Conservation (phyloP, 192 early-diverging fungal genomes). For the Phlyctochytrium arcticum region DNA sequence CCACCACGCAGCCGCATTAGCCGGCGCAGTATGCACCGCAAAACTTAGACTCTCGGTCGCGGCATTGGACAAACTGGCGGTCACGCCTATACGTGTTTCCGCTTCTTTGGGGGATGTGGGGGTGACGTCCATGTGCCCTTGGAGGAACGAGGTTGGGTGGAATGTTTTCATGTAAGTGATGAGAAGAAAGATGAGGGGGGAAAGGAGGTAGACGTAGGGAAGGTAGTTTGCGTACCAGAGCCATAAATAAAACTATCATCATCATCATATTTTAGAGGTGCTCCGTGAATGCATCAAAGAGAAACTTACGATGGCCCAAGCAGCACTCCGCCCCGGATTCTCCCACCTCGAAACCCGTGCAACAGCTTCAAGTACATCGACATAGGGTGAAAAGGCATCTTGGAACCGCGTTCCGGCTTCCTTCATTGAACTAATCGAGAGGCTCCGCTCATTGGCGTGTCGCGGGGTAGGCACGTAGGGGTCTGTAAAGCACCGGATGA, state of each 20-base stretch:
- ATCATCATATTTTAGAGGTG: too few species aligned
- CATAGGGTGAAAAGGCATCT: constrained; percentile 9
- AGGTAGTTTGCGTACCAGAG: constrained; percentile 6
- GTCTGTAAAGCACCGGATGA: constrained; percentile 4
- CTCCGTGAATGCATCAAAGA: too few species aligned
- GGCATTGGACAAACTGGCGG: constrained; percentile 4
- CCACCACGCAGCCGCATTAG: constrained; percentile 10
- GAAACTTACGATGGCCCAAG: background rate
- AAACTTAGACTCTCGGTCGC: constrained; percentile 3
- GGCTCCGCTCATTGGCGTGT: background rate
- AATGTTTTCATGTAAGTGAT: background rate
- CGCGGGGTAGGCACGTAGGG: constrained; percentile 2
- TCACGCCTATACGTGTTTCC: background rate
- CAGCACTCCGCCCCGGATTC: constrained; percentile 15
- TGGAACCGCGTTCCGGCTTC: constrained; percentile 12
- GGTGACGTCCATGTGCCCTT: too few species aligned
- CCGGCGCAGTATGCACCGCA: background rate
- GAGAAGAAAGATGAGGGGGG: constrained; percentile 8
- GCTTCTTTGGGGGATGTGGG: constrained; percentile 1
- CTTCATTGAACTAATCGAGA: constrained; percentile 1
- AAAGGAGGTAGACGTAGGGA: background rate
- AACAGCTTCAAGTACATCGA: constrained; percentile 6
- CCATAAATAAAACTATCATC: constrained; percentile 10
- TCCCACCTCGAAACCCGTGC: constrained; percentile 7
- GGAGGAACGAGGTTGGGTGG: background rate